Evolutionary conservation across 371 early-diverging fungal genomes (phyloP).

Genomic region (Quaeritorhiza haematococci): DNA sequence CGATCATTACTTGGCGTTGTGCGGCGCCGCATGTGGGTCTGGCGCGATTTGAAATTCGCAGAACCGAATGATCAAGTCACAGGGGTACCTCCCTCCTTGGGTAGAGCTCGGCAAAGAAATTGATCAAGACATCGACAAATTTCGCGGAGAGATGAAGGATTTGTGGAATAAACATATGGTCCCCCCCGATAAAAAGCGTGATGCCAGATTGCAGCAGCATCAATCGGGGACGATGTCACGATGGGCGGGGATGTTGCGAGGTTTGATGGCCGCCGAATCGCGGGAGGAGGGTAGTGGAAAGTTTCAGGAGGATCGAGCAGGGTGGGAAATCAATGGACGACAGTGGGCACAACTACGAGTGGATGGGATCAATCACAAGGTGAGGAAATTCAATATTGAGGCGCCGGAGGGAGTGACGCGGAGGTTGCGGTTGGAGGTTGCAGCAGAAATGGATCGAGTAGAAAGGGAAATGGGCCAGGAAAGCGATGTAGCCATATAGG

Average conservation of each 20-base stretch:
- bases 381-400: slow-evolving; percentile 22
- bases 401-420: slow-evolving; percentile 15
- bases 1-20: too few relatives aligned
- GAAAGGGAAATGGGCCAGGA: too few relatives aligned
- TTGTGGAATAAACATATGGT: slow-evolving; percentile 6
- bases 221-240: neutral
- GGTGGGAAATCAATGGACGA: neutral
- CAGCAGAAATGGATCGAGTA: too few relatives aligned
- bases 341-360: slow-evolving; percentile 22
- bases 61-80: slow-evolving; percentile 46
- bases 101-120: slow-evolving; percentile 44
- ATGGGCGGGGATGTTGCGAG: neutral
- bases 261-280: neutral
- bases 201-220: neutral
- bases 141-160: slow-evolving; percentile 25
- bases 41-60: neutral
- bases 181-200: neutral
- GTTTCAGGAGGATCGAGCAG: neutral
- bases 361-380: slow-evolving; percentile 20
- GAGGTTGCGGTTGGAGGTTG: too few relatives aligned
- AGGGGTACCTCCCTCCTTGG: slow-evolving; percentile 48
- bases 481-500: too few relatives aligned
- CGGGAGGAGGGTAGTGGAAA: neutral
- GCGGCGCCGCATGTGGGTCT: too few relatives aligned
- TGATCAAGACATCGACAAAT: slow-evolving; percentile 30